A percentile compares a stretch with the other conserved stretches of the same genome.
These are phyloP conservation scores for Neoarthrinium moseri DNA, from an alignment of 2,329 filamentous ascomycete genomes.

Conservation along the genomic window DNA sequence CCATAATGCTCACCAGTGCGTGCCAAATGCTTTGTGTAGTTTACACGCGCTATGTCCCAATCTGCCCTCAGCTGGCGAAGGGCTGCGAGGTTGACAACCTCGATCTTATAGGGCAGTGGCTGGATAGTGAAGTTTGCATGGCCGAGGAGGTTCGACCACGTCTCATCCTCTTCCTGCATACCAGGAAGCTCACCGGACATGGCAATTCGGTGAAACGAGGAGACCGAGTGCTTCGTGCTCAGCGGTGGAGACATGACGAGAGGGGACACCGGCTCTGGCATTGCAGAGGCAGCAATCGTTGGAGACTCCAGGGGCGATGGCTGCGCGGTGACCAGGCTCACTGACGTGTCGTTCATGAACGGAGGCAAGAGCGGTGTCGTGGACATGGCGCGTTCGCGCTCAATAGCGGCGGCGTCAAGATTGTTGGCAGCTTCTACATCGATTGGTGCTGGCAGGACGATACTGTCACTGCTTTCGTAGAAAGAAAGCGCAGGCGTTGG, in stretches of 20 bases:
- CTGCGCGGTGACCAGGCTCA: constrained; percentile 48
- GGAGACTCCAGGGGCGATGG: constrained; percentile 87
- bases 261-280: constrained; percentile 36
- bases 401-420: constrained; percentile 45
- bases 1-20: constrained; percentile 90
- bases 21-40: constrained; percentile 86
- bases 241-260: constrained; percentile 66
- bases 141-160: constrained; percentile 81
- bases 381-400: constrained; percentile 60
- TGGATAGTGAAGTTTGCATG: constrained; percentile 92
- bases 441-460: constrained; percentile 45
- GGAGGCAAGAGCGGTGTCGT: constrained; percentile 86
- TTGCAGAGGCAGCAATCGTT: constrained; percentile 63
- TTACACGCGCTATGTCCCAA: constrained; percentile 80
- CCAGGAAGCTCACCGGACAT: constrained; percentile 40
- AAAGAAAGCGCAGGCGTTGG: constrained; percentile 63
- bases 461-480: constrained; percentile 58
- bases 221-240: constrained; percentile 73
- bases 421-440: constrained; percentile 53
- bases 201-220: constrained; percentile 63
- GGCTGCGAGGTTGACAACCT: constrained; percentile 55
- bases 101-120: constrained; percentile 76
- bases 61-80: constrained; percentile 67
- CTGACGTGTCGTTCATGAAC: constrained; percentile 62
- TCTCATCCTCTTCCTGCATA: constrained; percentile 64